Percentiles rank a stretch among this genome's conserved stretches.
These are phyloP conservation scores for Pisolithus orientalis DNA, from an alignment of 768 basidiomycete genomes.

Conservation along the genomic window DNA sequence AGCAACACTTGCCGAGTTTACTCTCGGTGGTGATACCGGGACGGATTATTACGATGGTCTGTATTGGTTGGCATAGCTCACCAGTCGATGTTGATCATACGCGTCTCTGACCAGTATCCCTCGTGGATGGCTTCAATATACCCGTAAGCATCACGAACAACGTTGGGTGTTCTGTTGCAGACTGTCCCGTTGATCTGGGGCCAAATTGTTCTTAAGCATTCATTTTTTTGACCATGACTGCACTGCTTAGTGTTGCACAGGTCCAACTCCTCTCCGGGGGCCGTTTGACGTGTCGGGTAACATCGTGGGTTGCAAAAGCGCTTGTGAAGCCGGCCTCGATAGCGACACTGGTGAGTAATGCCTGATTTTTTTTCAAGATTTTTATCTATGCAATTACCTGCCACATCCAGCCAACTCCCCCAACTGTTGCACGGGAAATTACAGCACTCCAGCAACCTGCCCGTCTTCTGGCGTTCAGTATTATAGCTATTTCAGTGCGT, in stretches of 20 bases:
- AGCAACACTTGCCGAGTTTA: slow-evolving; percentile 64
- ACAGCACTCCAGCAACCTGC: slow-evolving; percentile 49
- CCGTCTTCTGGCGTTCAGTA: slow-evolving; percentile 39
- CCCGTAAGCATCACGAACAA: slow-evolving; percentile 54
- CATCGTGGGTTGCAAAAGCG: slow-evolving; percentile 56
- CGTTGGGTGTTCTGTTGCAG: slow-evolving; percentile 46
- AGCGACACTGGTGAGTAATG: slow-evolving; percentile 23
- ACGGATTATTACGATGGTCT: slow-evolving; percentile 57
- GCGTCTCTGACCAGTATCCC: slow-evolving; percentile 37
- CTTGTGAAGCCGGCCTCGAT: slow-evolving; percentile 40
- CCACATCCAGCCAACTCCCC: slow-evolving; percentile 41
- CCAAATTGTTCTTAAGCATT: slow-evolving; percentile 40
- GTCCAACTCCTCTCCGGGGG: slow-evolving; percentile 45
- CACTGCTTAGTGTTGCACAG: slow-evolving; percentile 19
- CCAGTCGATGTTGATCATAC: background rate
- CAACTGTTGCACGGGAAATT: slow-evolving; percentile 59
- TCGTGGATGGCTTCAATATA: slow-evolving; percentile 63
- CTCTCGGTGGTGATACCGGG: slow-evolving; percentile 38
- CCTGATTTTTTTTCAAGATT: background rate
- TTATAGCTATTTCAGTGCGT: slow-evolving; percentile 43
- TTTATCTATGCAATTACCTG: background rate
- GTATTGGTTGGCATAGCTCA: background rate
- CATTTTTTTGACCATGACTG: background rate
- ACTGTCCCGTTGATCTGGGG: slow-evolving; percentile 57
- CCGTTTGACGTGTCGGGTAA: slow-evolving; percentile 49